Evolutionary conservation across 2,329 filamentous ascomycete genomes (phyloP), one percentile per base, ranked within the genome.

Genomic region (Arthroderma uncinatum): DNA sequence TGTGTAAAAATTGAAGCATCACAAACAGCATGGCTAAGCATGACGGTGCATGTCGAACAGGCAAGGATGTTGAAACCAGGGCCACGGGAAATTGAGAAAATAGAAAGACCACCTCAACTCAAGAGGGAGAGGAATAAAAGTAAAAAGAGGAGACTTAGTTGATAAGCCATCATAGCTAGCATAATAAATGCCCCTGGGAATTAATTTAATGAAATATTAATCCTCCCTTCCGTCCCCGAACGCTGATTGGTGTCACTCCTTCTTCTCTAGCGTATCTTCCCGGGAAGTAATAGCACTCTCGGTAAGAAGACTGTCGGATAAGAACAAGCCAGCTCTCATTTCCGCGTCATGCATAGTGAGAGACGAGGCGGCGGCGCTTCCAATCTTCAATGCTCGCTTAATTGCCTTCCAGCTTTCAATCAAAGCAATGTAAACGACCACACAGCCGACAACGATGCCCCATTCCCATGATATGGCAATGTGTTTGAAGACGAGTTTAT

Each of bases 401-500:
- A 66, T 70, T 68, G 77, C 84, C 68, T 87, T 87, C 79, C 82
- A 88, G 0, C 71, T 64, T 67, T 88, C 85, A 1, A 83, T 76
- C 7, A 82, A 81, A 0, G 71, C 64, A 60, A 87, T 78, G 68
- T 87, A 88, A 4, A 85, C 65, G 0, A 78, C 67, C 0, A 80
- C 74, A 12, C 77, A 79, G 30, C 82, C 71, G 57, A 86, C 78
- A 0, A 85, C 80, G n/a, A 87, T 74, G 0, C 74, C 81, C 85
- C 84, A 88, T 65, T 87, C 84, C 83, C 82, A 84, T 4, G 70
- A 77, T 52, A 87, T 86, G 0, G 77, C 78, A 8, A 74, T 76
- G 60, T 87, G 84, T 63, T 84, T 80, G 68, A 87, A 86, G 0
- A 87, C 83, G 1, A 74, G 67, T 1, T 75, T 74, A 66, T 85